Conservation (phyloP, 2,329 filamentous ascomycete genomes). For the Sporothrix pseudoabietina region DNA sequence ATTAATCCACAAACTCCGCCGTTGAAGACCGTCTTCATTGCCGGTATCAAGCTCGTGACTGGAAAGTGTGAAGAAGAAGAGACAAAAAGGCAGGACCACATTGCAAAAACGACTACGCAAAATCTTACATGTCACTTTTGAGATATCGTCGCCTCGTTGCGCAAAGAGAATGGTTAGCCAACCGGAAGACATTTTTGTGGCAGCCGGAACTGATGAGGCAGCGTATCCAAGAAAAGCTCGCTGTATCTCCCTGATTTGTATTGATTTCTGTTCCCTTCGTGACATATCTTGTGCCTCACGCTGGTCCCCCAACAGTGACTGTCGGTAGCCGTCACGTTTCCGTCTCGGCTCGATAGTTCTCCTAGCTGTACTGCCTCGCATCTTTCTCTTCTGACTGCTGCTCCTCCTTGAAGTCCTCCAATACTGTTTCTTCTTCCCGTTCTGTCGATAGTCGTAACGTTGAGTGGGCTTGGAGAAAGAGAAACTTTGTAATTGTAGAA, state of each 20-base stretch:
- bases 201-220: conserved; percentile 19
- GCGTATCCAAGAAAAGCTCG: not conserved
- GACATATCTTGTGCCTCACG: not conserved
- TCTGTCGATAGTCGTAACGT: no score
- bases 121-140: conserved; percentile 2
- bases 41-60: not conserved
- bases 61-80: no score
- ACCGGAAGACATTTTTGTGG: conserved; percentile 21
- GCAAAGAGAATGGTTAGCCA: conserved; percentile 24
- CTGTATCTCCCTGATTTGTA: not conserved
- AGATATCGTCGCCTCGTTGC: conserved; percentile 14
- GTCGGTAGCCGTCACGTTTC: conserved; percentile 24
- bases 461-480: no score
- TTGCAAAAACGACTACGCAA: not conserved
- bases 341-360: not conserved
- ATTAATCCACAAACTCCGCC: not conserved
- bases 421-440: no score
- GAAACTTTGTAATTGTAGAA: no score
- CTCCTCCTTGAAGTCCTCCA: not conserved
- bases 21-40: not conserved
- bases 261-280: not conserved
- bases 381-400: not conserved
- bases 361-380: not conserved
- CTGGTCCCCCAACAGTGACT: conserved; percentile 19
- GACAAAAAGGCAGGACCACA: not conserved